These are phyloP conservation scores for Cytospora piceicola DNA, from an alignment of 2,329 filamentous ascomycete species.

Conservation along the genomic window DNA sequence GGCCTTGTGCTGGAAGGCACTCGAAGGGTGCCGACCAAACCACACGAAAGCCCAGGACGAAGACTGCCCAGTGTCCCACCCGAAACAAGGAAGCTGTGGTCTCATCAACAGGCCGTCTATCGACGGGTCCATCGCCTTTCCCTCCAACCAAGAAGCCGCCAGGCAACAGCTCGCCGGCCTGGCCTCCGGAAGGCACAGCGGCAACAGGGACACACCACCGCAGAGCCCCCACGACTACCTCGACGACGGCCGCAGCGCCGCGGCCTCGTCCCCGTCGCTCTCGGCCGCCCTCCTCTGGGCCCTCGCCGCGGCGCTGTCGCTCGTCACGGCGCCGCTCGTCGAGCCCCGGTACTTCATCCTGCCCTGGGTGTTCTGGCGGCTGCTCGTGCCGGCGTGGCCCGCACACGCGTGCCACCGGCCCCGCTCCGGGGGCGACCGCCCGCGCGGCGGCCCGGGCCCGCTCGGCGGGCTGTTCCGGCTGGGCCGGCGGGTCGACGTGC, in stretches of 20 bases:
- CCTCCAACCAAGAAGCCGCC: neutral
- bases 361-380: constrained; percentile 90
- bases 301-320: constrained; percentile 72
- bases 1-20: constrained; percentile 68
- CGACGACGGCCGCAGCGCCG: constrained; percentile 30
- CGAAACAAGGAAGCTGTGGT: neutral
- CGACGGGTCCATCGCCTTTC: neutral
- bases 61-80: neutral
- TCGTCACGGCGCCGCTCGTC: constrained; percentile 88
- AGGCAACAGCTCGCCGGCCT: neutral
- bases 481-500: constrained; percentile 46
- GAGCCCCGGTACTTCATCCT: constrained; percentile 96
- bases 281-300: constrained; percentile 64
- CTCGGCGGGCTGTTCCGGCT: constrained; percentile 24
- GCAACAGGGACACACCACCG: neutral
- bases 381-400: constrained; percentile 68
- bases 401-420: constrained; percentile 23
- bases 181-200: neutral
- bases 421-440: constrained; percentile 11
- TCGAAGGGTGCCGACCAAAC: constrained; percentile 51
- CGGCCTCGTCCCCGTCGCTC: constrained; percentile 42
- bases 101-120: constrained; percentile 29
- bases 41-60: constrained; percentile 5
- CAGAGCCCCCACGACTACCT: constrained; percentile 20
- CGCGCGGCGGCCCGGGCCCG: constrained; percentile 10